Base-by-base conservation (phyloP, 345 rosid genomes). In the Populus euphratica region DNA sequence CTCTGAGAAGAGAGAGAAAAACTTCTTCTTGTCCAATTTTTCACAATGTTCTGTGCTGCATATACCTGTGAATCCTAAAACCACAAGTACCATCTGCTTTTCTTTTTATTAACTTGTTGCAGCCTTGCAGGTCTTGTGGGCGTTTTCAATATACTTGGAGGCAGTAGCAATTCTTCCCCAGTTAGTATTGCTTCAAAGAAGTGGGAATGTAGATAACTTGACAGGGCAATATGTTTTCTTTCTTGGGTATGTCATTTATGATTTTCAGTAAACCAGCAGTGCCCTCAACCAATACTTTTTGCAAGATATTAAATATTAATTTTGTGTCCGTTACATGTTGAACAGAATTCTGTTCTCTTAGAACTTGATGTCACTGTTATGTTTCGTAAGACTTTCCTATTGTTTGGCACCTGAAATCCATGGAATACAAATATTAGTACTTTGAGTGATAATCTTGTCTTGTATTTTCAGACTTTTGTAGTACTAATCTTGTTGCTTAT, bases 81-180 rank as follows among this genome's bases (percentile, higher is more conserved):
- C 44, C 59, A 36, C 47, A 23, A 7, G 20, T 2, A 61, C 14
- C 65, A 14, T 39, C 13, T 36, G 9, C 39, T 5, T 29, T 73
- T 2, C 18, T 11, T 59, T 41, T 56, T 25, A 47, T 74, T 39
- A 13, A 13, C 17, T 14, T 47, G 1, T 4, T 67, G 16, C 44
- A 56, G 39, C 66, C 67, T 70, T 79, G 79, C 84, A 94, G 98
- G 79, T 93, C 61, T 86, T 90, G 68, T 94, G 98, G 98, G 97
- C 97, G 20, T 91, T 94, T 79, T 94, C 97, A 18, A 89, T 94
- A 29, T 94, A 94, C 88, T 84, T 94, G 92, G 98, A 94, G 87
- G 95, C 98, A 49, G 87, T 94, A 78, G 98, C 98, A 18, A 94
- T 94, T 77, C 93, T 94, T 86, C 97, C 97, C 38, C 98, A 91